Conservation (phyloP, 1,139 yeast species). For the Tardiomyces depauwii region DNA sequence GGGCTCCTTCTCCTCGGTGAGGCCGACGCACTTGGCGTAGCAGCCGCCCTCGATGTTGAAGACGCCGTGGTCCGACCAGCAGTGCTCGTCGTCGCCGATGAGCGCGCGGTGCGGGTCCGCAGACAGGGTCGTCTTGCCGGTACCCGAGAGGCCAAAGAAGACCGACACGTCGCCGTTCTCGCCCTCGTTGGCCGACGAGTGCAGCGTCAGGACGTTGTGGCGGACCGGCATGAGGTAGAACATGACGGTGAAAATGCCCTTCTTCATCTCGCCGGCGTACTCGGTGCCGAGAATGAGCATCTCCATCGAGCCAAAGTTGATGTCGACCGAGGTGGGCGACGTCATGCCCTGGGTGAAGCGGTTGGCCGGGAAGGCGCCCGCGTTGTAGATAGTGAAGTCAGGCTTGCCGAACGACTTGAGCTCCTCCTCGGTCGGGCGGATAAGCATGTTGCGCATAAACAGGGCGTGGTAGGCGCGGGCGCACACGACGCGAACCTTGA, state of each 20-base stretch:
- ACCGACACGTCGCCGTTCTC: slow-evolving; percentile 72
- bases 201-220: slow-evolving; percentile 85
- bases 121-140: slow-evolving; percentile 95
- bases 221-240: slow-evolving; percentile 96
- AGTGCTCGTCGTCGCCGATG: slow-evolving; percentile 98
- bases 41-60: slow-evolving; percentile 99
- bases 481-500: slow-evolving; percentile 93
- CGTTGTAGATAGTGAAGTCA: slow-evolving; percentile 96
- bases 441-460: slow-evolving; percentile 97
- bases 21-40: slow-evolving; percentile 93
- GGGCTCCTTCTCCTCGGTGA: slow-evolving; percentile 89
- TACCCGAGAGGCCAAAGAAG: slow-evolving; percentile 95
- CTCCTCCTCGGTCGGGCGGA: slow-evolving; percentile 89
- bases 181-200: slow-evolving; percentile 94
- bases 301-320: slow-evolving; percentile 95
- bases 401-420: slow-evolving; percentile 89
- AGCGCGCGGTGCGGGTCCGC: slow-evolving; percentile 92
- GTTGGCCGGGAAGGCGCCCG: slow-evolving; percentile 98
- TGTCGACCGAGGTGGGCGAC: slow-evolving; percentile 89
- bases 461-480: slow-evolving; percentile 98
- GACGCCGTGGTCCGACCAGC: slow-evolving; percentile 98
- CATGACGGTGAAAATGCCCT: slow-evolving; percentile 98
- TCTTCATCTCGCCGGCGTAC: slow-evolving; percentile 99
- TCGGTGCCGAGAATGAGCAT: slow-evolving; percentile 98
- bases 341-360: slow-evolving; percentile 97